Evolutionary conservation across 768 basidiomycete genomes (phyloP).

Genomic region (Neoboletus subvelutipes): DNA sequence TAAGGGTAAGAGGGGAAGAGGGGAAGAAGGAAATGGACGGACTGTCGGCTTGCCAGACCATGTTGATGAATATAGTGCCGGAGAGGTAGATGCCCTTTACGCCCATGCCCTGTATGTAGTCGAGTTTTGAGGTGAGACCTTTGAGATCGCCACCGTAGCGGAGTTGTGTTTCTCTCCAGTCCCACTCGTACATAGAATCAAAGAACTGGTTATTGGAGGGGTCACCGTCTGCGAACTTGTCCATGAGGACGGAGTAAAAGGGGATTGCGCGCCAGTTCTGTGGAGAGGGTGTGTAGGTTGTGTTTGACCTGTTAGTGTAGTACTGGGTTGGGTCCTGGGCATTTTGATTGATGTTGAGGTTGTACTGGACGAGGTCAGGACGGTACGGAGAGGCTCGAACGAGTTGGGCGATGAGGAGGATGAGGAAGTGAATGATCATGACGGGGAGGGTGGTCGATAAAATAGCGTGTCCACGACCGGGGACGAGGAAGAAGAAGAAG

Average conservation of each 20-base stretch:
- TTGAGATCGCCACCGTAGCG: slow-evolving; percentile 88
- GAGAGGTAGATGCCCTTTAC: slow-evolving; percentile 83
- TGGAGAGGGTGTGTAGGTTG: slow-evolving; percentile 76
- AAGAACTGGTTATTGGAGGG: slow-evolving; percentile 92
- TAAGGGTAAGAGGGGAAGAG: not conserved
- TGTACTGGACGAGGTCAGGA: slow-evolving; percentile 66
- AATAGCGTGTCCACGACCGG: not conserved
- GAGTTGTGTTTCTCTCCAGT: slow-evolving; percentile 86
- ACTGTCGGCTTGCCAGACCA: slow-evolving; percentile 98
- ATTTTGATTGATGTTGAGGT: slow-evolving; percentile 75
- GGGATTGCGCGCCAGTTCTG: slow-evolving; percentile 83
- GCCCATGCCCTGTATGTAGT: slow-evolving; percentile 92
- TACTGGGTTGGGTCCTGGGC: slow-evolving; percentile 70
- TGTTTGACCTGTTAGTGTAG: slow-evolving; percentile 54
- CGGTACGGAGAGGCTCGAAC: slow-evolving; percentile 65
- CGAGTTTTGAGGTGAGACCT: slow-evolving; percentile 70
- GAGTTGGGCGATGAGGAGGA: slow-evolving; percentile 33
- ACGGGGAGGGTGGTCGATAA: not conserved
- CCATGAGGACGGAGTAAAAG: slow-evolving; percentile 78
- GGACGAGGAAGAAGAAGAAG: not conserved
- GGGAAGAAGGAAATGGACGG: slow-evolving; percentile 32
- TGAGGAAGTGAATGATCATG: slow-evolving; percentile 37
- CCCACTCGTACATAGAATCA: slow-evolving; percentile 73
- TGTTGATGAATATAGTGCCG: slow-evolving; percentile 90
- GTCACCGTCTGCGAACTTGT: slow-evolving; percentile 94